Conservation (phyloP, 208 protist genomes). For the Polymyxa betae region DNA sequence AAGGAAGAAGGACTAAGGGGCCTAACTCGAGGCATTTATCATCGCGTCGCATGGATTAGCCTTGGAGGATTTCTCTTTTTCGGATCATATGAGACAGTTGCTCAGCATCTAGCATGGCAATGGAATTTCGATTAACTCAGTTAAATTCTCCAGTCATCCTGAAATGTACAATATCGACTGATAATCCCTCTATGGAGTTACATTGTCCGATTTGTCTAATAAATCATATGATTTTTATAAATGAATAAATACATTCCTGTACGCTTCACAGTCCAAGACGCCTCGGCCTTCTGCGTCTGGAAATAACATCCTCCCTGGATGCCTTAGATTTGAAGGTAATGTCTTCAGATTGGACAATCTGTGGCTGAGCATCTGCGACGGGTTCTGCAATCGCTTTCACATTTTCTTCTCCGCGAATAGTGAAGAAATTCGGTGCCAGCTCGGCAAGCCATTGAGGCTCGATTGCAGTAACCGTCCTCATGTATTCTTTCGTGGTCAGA, state of each 20-base stretch:
- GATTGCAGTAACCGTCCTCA: conserved; percentile 84
- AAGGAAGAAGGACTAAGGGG: background rate
- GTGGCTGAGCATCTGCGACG: background rate
- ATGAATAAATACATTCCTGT: background rate
- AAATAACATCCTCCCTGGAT: background rate
- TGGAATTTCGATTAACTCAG: background rate
- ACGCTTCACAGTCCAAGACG: background rate
- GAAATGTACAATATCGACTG: background rate
- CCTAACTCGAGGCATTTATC: conserved; percentile 32
- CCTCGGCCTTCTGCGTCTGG: background rate
- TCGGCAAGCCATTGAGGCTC: conserved; percentile 95
- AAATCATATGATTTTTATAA: no score
- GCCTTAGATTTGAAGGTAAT: background rate
- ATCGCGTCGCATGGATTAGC: conserved; percentile 45
- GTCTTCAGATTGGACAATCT: background rate
- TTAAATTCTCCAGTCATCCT: background rate
- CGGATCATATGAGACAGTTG: conserved; percentile 10
- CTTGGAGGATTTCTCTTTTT: conserved; percentile 52
- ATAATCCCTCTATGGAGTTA: no score
- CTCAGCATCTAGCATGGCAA: background rate
- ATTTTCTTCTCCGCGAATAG: conserved; percentile 63
- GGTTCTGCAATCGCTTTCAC: background rate
- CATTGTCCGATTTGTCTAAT: no score
- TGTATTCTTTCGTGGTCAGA: conserved; percentile 93
- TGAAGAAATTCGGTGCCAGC: conserved; percentile 84